Percentiles rank a stretch among this genome's conserved stretches.
phyloP scores from a whole-genome alignment of 345 rosid genomes.

The Combretum micranthum region DNA sequence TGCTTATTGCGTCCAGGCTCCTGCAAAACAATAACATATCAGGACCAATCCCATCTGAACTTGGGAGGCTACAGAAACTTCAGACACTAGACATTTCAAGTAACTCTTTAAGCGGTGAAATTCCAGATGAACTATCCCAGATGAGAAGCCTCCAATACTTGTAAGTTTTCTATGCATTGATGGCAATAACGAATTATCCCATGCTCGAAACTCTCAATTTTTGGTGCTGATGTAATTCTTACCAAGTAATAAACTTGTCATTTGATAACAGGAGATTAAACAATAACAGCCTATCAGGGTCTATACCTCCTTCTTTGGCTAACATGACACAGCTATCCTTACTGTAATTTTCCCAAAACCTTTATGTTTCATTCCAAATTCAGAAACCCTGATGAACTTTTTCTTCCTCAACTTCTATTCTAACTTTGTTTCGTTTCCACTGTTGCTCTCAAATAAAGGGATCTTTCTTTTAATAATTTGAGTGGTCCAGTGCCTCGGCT shows the following conservation, averaged over 20 bases:
- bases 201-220: background rate
- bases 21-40: conserved; percentile 72
- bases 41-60: conserved; percentile 61
- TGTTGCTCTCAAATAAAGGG: conserved; percentile 25
- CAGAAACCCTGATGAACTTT: background rate
- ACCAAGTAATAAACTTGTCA: conserved; percentile 5
- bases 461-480: conserved; percentile 55
- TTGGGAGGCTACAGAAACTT: conserved; percentile 65
- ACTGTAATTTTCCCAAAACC: conserved; percentile 42
- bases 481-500: conserved; percentile 53
- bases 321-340: conserved; percentile 72
- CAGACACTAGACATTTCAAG: conserved; percentile 77
- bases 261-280: conserved; percentile 63
- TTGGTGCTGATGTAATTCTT: conserved; percentile 6
- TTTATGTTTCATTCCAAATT: background rate
- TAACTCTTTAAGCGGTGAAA: conserved; percentile 53
- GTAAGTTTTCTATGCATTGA: conserved; percentile 28
- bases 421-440: background rate
- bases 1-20: conserved; percentile 33
- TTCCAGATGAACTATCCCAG: conserved; percentile 47
- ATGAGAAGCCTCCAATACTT: conserved; percentile 58
- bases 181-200: background rate
- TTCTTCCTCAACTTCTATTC: background rate
- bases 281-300: conserved; percentile 67
- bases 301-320: conserved; percentile 59